phyloP scores from a whole-genome alignment of 2,329 filamentous ascomycete species.

The Hortaea sp. region DNA sequence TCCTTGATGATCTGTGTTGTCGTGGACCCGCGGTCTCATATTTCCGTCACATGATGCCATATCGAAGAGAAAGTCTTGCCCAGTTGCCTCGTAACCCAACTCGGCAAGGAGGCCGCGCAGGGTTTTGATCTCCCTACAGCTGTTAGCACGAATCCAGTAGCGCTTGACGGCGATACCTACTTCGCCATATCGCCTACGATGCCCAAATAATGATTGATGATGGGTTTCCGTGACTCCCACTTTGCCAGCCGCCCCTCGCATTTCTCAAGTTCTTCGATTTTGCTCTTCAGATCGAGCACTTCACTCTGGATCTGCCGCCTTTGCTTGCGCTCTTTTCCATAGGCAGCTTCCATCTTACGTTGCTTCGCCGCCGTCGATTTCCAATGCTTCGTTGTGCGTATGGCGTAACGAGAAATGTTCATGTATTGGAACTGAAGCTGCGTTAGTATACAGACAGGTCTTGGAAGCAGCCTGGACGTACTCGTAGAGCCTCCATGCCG shows the following conservation, averaged over 20 bases:
- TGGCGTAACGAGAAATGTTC: constrained; percentile 25
- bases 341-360: constrained; percentile 11
- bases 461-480: constrained; percentile 12
- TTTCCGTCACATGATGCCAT: no score
- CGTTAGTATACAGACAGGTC: constrained; percentile 3
- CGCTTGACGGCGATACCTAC: constrained; percentile 11
- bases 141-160: not conserved
- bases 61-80: constrained; percentile 12
- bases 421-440: constrained; percentile 38
- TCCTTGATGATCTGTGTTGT: no score
- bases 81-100: constrained; percentile 22
- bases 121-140: constrained; percentile 18
- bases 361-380: constrained; percentile 14
- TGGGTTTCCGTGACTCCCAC: constrained; percentile 23
- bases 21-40: no score
- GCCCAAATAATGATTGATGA: constrained; percentile 27
- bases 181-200: constrained; percentile 24
- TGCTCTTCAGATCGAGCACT: constrained; percentile 9
- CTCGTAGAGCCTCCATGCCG: constrained; percentile 34
- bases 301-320: constrained; percentile 13
- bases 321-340: constrained; percentile 17
- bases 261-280: constrained; percentile 13
- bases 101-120: constrained; percentile 18
- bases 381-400: constrained; percentile 14
- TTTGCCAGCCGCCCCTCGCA: constrained; percentile 18